Evolutionary conservation across 352 stramenopile genomes (phyloP).

Genomic region (Phytophthora melonis): DNA sequence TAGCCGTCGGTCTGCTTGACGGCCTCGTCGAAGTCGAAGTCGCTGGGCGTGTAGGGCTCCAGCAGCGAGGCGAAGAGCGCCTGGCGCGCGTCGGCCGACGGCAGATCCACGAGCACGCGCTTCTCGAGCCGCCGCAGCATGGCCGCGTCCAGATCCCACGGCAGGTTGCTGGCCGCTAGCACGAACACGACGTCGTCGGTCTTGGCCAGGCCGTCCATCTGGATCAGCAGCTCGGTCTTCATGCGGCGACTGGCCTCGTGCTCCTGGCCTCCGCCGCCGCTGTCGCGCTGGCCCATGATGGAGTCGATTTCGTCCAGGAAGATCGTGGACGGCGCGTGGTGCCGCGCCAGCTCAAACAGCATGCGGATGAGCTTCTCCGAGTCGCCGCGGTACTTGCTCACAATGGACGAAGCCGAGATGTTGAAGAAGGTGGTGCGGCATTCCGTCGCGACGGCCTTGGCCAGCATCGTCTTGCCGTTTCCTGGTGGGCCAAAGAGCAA

Average conservation of each 20-base stretch:
- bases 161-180: conserved; percentile 82
- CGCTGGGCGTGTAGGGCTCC: conserved; percentile 58
- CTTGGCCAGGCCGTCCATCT: conserved; percentile 88
- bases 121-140: conserved; percentile 89
- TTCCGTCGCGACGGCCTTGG: conserved; percentile 86
- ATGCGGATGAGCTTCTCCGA: conserved; percentile 90
- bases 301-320: conserved; percentile 91
- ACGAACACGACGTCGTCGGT: conserved; percentile 87
- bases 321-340: conserved; percentile 88
- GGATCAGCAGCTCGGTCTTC: conserved; percentile 90
- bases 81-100: conserved; percentile 62
- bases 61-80: conserved; percentile 72
- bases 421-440: conserved; percentile 92
- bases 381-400: conserved; percentile 89
- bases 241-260: conserved; percentile 88
- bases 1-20: conserved; percentile 75
- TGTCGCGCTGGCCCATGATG: conserved; percentile 90
- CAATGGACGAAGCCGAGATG: conserved; percentile 88
- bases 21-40: conserved; percentile 64
- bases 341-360: conserved; percentile 82
- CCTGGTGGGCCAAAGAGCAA: conserved; percentile 87
- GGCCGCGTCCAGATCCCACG: conserved; percentile 82
- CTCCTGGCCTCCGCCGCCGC: conserved; percentile 72
- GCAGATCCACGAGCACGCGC: conserved; percentile 81
- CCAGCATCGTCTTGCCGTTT: conserved; percentile 92